Evolutionary conservation across 352 stramenopile genomes (phyloP).

Genomic region (Globisporangium camurandrum): DNA sequence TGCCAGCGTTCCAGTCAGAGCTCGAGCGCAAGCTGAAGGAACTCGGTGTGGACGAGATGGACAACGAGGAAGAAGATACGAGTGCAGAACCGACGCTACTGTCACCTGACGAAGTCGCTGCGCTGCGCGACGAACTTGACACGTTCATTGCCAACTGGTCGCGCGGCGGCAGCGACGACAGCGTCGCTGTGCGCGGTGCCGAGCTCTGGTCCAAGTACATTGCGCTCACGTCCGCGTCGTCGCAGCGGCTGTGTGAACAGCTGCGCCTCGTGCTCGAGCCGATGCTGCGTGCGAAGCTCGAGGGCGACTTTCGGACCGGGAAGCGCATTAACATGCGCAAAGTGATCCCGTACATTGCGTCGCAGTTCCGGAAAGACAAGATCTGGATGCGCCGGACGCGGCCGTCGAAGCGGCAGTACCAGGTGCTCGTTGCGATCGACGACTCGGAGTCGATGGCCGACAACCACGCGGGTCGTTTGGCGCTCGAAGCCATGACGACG

Average conservation of each 20-base stretch:
- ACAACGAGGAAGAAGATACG: slow-evolving; percentile 23
- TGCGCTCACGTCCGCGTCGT: slow-evolving; percentile 87
- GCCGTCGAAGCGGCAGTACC: slow-evolving; percentile 97
- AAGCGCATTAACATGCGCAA: slow-evolving; percentile 99
- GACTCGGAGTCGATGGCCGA: slow-evolving; percentile 99
- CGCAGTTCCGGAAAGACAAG: slow-evolving; percentile 99
- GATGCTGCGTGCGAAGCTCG: slow-evolving; percentile 95
- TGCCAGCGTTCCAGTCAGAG: slow-evolving; percentile 24
- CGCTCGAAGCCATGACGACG: slow-evolving; percentile 94
- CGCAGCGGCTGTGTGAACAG: slow-evolving; percentile 97
- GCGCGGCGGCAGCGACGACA: slow-evolving; percentile 20
- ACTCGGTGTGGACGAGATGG: slow-evolving; percentile 26
- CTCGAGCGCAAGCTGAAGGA: slow-evolving; percentile 24
- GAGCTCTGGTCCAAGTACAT: slow-evolving; percentile 92
- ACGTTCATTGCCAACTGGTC: slow-evolving; percentile 66
- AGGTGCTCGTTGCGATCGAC: slow-evolving; percentile 99
- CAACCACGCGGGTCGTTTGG: slow-evolving; percentile 92
- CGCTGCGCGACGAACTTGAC: slow-evolving; percentile 73
- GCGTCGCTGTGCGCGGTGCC: slow-evolving; percentile 35
- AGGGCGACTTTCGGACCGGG: slow-evolving; percentile 98
- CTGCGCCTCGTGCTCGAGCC: slow-evolving; percentile 97
- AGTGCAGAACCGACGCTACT: slow-evolving; percentile 34
- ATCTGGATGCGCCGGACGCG: slow-evolving; percentile 99
- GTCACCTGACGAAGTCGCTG: slow-evolving; percentile 58
- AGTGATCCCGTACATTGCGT: slow-evolving; percentile 99